These are phyloP conservation scores for Marsdenia floribunda DNA, from an alignment of 257 asterid genomes.

Conservation along the genomic window DNA sequence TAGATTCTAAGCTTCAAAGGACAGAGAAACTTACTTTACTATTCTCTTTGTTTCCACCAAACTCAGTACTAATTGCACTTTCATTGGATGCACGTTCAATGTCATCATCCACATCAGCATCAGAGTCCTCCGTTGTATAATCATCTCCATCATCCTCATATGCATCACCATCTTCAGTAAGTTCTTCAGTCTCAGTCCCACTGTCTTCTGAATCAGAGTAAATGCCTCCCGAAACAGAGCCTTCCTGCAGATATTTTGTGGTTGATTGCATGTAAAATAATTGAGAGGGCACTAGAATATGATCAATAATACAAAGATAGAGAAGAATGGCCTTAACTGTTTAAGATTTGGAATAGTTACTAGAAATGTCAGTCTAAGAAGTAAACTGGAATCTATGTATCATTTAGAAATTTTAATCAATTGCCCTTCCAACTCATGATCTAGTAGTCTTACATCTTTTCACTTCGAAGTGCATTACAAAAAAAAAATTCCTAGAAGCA, in stretches of 20 bases:
- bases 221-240: conserved; percentile 61
- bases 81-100: conserved; percentile 49
- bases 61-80: conserved; percentile 35
- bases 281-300: neutral
- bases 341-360: neutral
- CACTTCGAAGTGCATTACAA: neutral
- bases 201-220: conserved; percentile 90
- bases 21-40: conserved; percentile 41
- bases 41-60: conserved; percentile 33
- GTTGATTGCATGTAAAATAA: conserved; percentile 6
- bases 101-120: conserved; percentile 45
- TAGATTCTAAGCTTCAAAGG: conserved; percentile 19
- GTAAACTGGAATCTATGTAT: neutral
- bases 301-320: neutral
- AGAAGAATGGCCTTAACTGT: neutral
- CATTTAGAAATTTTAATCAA: neutral
- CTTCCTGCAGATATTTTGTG: conserved; percentile 48
- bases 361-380: neutral
- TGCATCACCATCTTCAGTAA: conserved; percentile 70
- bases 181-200: conserved; percentile 82
- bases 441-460: neutral
- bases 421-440: neutral
- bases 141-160: conserved; percentile 41
- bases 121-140: conserved; percentile 48
- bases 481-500: neutral